These are phyloP conservation scores for Plectosphaerella cucumerina DNA, from an alignment of 2,329 filamentous ascomycete species.

Conservation along the genomic window DNA sequence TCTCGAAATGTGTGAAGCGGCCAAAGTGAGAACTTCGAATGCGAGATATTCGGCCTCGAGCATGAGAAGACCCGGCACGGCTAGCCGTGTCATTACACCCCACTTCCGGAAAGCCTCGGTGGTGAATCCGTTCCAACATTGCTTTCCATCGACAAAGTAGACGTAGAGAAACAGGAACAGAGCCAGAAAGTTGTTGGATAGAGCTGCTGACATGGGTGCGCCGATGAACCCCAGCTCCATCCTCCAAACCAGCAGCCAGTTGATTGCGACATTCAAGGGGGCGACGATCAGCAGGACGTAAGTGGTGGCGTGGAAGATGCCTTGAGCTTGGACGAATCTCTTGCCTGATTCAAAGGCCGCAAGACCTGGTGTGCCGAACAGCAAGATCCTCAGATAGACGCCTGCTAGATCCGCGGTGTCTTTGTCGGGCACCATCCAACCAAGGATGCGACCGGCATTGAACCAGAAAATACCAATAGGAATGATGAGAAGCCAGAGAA, in stretches of 20 bases:
- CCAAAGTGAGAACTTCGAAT: slow-evolving; percentile 68
- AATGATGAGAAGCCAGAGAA: slow-evolving; percentile 66
- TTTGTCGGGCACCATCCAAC: slow-evolving; percentile 63
- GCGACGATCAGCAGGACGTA: slow-evolving; percentile 74
- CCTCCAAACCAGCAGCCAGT: slow-evolving; percentile 76
- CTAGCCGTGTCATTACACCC: slow-evolving; percentile 69
- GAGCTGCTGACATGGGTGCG: slow-evolving; percentile 71
- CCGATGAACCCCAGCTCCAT: slow-evolving; percentile 66
- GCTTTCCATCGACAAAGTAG: slow-evolving; percentile 62
- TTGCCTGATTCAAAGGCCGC: slow-evolving; percentile 74
- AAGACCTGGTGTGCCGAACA: slow-evolving; percentile 70
- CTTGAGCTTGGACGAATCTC: slow-evolving; percentile 78
- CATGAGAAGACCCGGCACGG: slow-evolving; percentile 68
- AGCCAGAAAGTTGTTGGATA: slow-evolving; percentile 73
- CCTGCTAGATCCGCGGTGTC: slow-evolving; percentile 69
- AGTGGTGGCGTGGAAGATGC: slow-evolving; percentile 73
- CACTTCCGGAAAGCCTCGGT: slow-evolving; percentile 67
- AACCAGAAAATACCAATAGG: slow-evolving; percentile 70
- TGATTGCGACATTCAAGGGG: slow-evolving; percentile 72
- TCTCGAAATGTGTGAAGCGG: slow-evolving; percentile 60
- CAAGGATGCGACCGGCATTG: slow-evolving; percentile 61
- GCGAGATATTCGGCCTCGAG: slow-evolving; percentile 67
- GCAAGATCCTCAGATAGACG: slow-evolving; percentile 65
- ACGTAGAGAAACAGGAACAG: slow-evolving; percentile 72
- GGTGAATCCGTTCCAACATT: slow-evolving; percentile 82